These are phyloP conservation scores for Urostyla sp. DNA, from an alignment of 73 alveolate genomes.

Conservation along the genomic window DNA sequence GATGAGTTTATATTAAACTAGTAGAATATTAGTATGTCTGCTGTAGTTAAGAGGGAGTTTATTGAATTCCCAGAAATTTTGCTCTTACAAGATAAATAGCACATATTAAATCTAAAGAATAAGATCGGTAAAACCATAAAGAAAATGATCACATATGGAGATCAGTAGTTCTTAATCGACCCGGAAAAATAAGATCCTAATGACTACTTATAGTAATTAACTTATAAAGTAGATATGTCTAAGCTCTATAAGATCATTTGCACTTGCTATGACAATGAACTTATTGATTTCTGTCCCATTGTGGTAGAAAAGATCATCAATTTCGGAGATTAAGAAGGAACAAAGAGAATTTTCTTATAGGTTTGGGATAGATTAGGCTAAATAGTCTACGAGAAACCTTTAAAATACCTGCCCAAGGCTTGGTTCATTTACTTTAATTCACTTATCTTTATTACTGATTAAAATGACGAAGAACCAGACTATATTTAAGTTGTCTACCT, in stretches of 20 bases:
- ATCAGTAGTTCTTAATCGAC: not conserved
- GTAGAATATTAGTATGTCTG: not conserved
- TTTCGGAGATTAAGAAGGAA: not conserved
- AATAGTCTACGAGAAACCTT: not conserved
- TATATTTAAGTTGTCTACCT: slow-evolving; percentile 31
- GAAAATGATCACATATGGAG: too few species aligned
- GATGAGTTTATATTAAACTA: not conserved
- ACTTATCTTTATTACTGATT: not conserved
- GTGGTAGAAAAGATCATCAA: not conserved
- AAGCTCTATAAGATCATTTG: slow-evolving; percentile 39
- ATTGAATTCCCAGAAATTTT: not conserved
- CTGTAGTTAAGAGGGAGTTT: not conserved
- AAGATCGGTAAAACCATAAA: too few species aligned
- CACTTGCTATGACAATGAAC: slow-evolving; percentile 20
- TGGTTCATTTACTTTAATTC: slow-evolving; percentile 33
- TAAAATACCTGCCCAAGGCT: not conserved
- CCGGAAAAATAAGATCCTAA: slow-evolving; percentile 3
- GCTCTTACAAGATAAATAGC: not conserved
- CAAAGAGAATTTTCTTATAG: not conserved
- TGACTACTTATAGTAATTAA: not conserved
- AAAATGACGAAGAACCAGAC: not conserved
- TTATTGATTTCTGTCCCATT: slow-evolving; percentile 43
- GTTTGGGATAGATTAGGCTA: slow-evolving; percentile 22
- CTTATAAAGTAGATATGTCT: slow-evolving; percentile 18
- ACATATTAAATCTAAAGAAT: too few species aligned